A percentile compares a stretch with the other conserved stretches of the same genome.
Conservation (phyloP, 495 filamentous ascomycete species). For the Aspergillus cavernicola region DNA sequence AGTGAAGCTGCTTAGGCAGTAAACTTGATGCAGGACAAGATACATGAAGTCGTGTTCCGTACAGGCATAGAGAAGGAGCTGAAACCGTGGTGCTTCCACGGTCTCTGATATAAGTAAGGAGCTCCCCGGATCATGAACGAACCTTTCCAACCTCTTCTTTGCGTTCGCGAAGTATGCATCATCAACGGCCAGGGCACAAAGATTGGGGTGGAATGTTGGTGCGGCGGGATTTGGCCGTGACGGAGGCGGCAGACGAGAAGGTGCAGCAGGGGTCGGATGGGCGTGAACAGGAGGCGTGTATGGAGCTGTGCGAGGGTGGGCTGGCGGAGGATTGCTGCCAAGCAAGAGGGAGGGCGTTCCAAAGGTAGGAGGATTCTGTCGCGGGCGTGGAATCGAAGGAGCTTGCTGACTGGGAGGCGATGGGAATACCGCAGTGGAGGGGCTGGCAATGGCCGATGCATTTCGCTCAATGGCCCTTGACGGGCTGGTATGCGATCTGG, state of each 20-base stretch:
- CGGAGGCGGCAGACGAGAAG: background rate
- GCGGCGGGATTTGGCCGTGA: background rate
- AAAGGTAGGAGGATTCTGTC: background rate
- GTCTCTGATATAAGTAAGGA: conserved; percentile 15
- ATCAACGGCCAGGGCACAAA: too few relatives aligned
- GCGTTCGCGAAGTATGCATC: conserved; percentile 16
- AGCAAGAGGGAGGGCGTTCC: conserved; percentile 1
- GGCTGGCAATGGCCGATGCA: conserved; percentile 4
- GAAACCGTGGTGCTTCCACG: conserved; percentile 50
- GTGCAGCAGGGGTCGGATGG: background rate
- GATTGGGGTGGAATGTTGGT: background rate
- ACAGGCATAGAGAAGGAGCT: conserved; percentile 57
- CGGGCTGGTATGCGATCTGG: conserved; percentile 15
- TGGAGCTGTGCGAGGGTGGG: background rate
- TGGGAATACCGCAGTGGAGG: conserved; percentile 1
- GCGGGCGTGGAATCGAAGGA: background rate
- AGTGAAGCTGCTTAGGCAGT: conserved; percentile 46
- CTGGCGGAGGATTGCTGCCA: background rate
- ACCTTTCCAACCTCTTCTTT: conserved; percentile 9
- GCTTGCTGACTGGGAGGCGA: conserved; percentile 8
- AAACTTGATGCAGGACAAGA: conserved; percentile 64
- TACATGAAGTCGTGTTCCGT: conserved; percentile 55
- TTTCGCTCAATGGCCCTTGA: conserved; percentile 12
- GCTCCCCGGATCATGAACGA: background rate
- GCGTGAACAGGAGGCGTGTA: background rate